phyloP scores from a whole-genome alignment of 371 early-diverging fungal genomes.

The Funneliformis caledonium region DNA sequence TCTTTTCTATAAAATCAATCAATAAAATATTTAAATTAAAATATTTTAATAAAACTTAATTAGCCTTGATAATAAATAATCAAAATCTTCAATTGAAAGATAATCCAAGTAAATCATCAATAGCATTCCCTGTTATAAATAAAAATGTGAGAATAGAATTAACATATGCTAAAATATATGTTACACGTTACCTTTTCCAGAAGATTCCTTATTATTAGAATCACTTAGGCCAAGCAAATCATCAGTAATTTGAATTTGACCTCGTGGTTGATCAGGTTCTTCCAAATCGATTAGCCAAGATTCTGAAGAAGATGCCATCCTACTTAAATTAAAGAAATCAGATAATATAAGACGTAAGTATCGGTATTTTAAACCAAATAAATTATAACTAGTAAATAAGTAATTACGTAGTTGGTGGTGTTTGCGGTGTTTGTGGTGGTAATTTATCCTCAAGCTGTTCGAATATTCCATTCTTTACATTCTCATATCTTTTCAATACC shows the following conservation, averaged over 20 bases:
- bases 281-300: constrained; percentile 34
- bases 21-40: no score
- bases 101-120: constrained; percentile 36
- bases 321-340: not conserved
- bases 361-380: not conserved
- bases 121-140: constrained; percentile 12
- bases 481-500: constrained; percentile 76
- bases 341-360: not conserved
- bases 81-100: not conserved
- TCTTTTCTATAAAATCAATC: no score
- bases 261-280: constrained; percentile 2
- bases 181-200: constrained; percentile 9
- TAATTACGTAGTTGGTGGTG: constrained; percentile 12
- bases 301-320: not conserved
- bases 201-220: not conserved
- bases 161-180: not conserved
- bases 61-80: no score
- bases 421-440: not conserved
- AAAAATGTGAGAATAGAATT: not conserved
- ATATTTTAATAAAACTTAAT: no score
- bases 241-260: constrained; percentile 26
- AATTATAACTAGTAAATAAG: not conserved
- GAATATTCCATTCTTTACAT: constrained; percentile 67
- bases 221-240: not conserved
- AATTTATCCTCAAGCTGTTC: not conserved